These are phyloP conservation scores for Galeopsis tetrahit DNA, from an alignment of 257 asterid species.

Conservation along the genomic window DNA sequence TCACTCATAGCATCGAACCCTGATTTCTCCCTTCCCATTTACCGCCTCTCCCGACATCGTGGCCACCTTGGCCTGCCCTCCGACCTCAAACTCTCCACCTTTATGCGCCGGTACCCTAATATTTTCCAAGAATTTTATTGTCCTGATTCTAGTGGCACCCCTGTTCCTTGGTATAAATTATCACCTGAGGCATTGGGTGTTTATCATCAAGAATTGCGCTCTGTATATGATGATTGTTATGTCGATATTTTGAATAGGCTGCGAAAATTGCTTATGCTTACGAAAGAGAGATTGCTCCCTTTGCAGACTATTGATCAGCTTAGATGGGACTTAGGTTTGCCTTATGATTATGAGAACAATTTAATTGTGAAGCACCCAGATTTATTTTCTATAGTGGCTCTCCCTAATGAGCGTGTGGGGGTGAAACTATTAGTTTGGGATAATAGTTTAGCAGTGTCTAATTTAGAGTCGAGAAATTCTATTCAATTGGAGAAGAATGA, in stretches of 20 bases:
- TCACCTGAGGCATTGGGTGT: constrained; percentile 53
- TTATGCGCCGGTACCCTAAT: constrained; percentile 76
- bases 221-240: constrained; percentile 40
- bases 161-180: constrained; percentile 77
- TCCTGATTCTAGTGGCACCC: constrained; percentile 74
- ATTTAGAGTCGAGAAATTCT: constrained; percentile 51
- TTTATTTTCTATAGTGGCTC: constrained; percentile 56
- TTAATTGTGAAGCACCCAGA: constrained; percentile 49
- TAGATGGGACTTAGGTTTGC: constrained; percentile 87
- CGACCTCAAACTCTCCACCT: constrained; percentile 72
- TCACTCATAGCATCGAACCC: constrained; percentile 65
- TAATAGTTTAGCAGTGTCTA: constrained; percentile 60
- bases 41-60: constrained; percentile 53
- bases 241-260: constrained; percentile 70
- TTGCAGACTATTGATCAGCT: constrained; percentile 81
- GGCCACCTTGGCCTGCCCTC: constrained; percentile 68
- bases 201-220: constrained; percentile 47
- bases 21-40: constrained; percentile 59
- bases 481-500: constrained; percentile 35
- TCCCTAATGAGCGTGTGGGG: constrained; percentile 75
- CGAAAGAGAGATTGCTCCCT: constrained; percentile 68
- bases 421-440: constrained; percentile 69
- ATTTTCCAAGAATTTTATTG: constrained; percentile 66
- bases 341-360: constrained; percentile 56
- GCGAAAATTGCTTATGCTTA: constrained; percentile 79